phyloP scores from a whole-genome alignment of 2,329 filamentous ascomycete genomes.

The Venturia pyrina region DNA sequence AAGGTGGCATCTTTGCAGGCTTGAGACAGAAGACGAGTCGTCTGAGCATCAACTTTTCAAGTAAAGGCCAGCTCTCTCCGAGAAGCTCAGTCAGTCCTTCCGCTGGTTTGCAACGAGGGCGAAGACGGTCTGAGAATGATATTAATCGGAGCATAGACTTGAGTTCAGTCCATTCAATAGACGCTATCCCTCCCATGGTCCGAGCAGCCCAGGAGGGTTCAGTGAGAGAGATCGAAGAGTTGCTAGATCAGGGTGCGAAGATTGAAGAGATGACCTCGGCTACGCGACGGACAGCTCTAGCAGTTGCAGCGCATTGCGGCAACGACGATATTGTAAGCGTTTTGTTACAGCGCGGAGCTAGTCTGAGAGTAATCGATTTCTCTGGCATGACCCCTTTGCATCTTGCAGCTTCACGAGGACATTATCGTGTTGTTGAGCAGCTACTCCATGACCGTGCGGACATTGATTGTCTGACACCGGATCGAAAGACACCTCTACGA shows the following conservation, averaged over 20 bases:
- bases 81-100: slow-evolving; percentile 12
- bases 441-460: slow-evolving; percentile 18
- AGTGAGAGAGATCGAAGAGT: slow-evolving; percentile 23
- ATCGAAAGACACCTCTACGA: slow-evolving; percentile 27
- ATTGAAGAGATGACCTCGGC: slow-evolving; percentile 19
- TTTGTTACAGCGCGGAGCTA: slow-evolving; percentile 23
- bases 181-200: slow-evolving; percentile 24
- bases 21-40: neutral
- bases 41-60: neutral
- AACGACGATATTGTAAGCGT: slow-evolving; percentile 26
- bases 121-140: slow-evolving; percentile 19
- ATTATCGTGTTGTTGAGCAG: slow-evolving; percentile 15
- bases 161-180: slow-evolving; percentile 18
- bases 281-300: slow-evolving; percentile 27
- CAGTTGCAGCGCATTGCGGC: slow-evolving; percentile 31
- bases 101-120: slow-evolving; percentile 15
- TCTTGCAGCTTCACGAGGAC: slow-evolving; percentile 16
- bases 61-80: slow-evolving; percentile 6
- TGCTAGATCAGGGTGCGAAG: slow-evolving; percentile 18
- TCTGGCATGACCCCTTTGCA: slow-evolving; percentile 17
- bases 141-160: slow-evolving; percentile 29
- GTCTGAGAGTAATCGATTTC: slow-evolving; percentile 22
- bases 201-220: slow-evolving; percentile 28
- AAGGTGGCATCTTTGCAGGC: neutral
- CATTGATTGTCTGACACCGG: slow-evolving; percentile 23